These are phyloP conservation scores for Dictyostelium brefeldianum DNA, from an alignment of 78 protist species.

Conservation along the genomic window DNA sequence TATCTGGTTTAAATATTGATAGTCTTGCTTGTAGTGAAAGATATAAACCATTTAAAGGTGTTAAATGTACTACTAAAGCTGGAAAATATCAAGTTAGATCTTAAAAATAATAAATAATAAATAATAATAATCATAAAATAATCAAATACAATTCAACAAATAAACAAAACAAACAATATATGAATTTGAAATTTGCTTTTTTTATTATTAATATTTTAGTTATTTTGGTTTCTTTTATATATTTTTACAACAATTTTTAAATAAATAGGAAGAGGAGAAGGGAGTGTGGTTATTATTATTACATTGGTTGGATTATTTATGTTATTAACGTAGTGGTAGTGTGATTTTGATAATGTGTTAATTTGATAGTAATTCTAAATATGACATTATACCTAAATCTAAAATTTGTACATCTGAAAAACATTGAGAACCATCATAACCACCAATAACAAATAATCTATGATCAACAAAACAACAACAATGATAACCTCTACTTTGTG, in stretches of 20 bases:
- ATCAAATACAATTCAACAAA: too few relatives aligned
- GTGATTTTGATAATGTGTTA: neutral
- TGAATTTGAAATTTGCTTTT: too few relatives aligned
- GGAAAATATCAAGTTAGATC: constrained; percentile 88
- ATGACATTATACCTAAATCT: constrained; percentile 50
- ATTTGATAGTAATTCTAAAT: constrained; percentile 18
- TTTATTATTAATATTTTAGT: too few relatives aligned
- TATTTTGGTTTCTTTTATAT: too few relatives aligned
- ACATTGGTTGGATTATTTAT: too few relatives aligned
- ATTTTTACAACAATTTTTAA: too few relatives aligned
- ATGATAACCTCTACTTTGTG: constrained; percentile 71
- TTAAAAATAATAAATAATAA: constrained; percentile 24
- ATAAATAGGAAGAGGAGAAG: too few relatives aligned
- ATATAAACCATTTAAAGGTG: constrained; percentile 92
- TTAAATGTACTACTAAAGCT: constrained; percentile 83
- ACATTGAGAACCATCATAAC: constrained; percentile 73
- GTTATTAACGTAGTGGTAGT: too few relatives aligned
- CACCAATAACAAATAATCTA: constrained; percentile 78
- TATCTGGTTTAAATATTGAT: constrained; percentile 65
- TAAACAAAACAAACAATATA: too few relatives aligned
- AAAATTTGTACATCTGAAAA: constrained; percentile 65
- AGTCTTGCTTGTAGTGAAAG: constrained; percentile 76
- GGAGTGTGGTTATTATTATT: too few relatives aligned
- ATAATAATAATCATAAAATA: too few relatives aligned
- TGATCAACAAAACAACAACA: constrained; percentile 79